Percentiles rank a stretch among this genome's conserved stretches.
Evolutionary conservation across 192 early-diverging fungal species (phyloP).

Genomic region (Radiomyces spectabilis): DNA sequence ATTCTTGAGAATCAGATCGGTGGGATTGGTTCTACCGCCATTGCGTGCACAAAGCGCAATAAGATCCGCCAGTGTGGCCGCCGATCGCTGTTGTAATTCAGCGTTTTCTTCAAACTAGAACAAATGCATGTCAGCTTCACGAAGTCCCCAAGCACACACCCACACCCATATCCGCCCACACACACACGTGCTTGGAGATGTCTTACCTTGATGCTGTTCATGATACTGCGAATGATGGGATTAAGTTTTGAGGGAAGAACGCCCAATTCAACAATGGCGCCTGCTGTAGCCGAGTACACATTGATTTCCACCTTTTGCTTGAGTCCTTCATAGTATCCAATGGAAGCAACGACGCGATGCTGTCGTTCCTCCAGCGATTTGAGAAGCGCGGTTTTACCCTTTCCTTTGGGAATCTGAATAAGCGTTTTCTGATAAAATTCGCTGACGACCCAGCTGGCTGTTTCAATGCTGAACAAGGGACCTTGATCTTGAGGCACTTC

Average conservation of each 20-base stretch:
- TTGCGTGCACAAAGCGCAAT: constrained; percentile 43
- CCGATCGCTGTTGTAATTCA: constrained; percentile 45
- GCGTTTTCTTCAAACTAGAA: constrained; percentile 58
- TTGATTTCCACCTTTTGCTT: constrained; percentile 59
- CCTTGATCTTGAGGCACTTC: constrained; percentile 19
- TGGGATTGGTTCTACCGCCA: constrained; percentile 37
- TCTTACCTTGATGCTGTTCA: constrained; percentile 78
- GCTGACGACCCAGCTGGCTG: constrained; percentile 39
- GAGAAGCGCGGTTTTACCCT: constrained; percentile 25
- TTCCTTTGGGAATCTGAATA: constrained; percentile 25
- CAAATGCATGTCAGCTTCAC: too few relatives aligned
- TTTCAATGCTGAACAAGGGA: constrained; percentile 47
- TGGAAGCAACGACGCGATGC: constrained; percentile 52
- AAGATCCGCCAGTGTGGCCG: constrained; percentile 42
- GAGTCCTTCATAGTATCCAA: constrained; percentile 56
- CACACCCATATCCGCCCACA: constrained; percentile 30
- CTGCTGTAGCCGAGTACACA: constrained; percentile 67
- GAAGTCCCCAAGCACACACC: too few relatives aligned
- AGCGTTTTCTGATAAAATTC: constrained; percentile 38
- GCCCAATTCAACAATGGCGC: constrained; percentile 73
- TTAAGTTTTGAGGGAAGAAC: constrained; percentile 76
- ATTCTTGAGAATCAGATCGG: constrained; percentile 87
- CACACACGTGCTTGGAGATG: constrained; percentile 31
- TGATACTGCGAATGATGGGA: constrained; percentile 76
- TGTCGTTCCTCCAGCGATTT: constrained; percentile 47